These are phyloP conservation scores for Drechslerella dactyloides DNA, from an alignment of 2,329 filamentous ascomycete species.

Conservation along the genomic window DNA sequence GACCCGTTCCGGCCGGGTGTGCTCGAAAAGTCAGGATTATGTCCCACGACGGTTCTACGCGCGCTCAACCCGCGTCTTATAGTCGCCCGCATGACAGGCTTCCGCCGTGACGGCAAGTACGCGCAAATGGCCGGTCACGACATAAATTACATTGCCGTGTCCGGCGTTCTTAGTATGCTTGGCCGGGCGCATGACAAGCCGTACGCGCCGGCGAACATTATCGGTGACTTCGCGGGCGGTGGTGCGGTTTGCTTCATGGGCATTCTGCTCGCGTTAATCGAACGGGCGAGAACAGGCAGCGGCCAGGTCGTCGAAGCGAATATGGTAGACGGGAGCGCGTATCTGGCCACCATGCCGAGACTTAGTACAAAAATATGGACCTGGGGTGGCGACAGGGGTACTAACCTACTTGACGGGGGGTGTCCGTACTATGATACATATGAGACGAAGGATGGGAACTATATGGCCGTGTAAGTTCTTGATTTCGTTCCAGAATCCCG, in stretches of 20 bases:
- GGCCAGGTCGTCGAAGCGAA: slow-evolving; percentile 94
- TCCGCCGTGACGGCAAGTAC: slow-evolving; percentile 85
- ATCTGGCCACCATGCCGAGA: slow-evolving; percentile 78
- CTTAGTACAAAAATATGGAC: slow-evolving; percentile 69
- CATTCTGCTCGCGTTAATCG: slow-evolving; percentile 77
- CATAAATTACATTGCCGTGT: slow-evolving; percentile 89
- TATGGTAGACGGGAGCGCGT: slow-evolving; percentile 90
- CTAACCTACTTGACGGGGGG: slow-evolving; percentile 75
- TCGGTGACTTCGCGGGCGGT: slow-evolving; percentile 91
- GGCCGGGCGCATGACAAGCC: slow-evolving; percentile 67
- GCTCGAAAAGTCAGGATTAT: slow-evolving; percentile 80
- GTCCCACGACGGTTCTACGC: slow-evolving; percentile 70
- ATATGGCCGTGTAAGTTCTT: slow-evolving; percentile 74
- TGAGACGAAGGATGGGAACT: slow-evolving; percentile 77
- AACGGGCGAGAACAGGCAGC: slow-evolving; percentile 67
- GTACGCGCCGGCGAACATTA: slow-evolving; percentile 78
- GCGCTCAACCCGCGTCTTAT: slow-evolving; percentile 74
- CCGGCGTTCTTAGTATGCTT: slow-evolving; percentile 77
- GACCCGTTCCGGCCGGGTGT: slow-evolving; percentile 93
- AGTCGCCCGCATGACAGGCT: slow-evolving; percentile 86
- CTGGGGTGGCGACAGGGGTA: slow-evolving; percentile 71
- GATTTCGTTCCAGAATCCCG: not conserved
- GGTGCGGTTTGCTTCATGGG: slow-evolving; percentile 82
- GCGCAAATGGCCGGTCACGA: slow-evolving; percentile 53
- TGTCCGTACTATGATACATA: slow-evolving; percentile 91